Conservation (phyloP, 306 rosid species). For the Biancaea sappan region DNA sequence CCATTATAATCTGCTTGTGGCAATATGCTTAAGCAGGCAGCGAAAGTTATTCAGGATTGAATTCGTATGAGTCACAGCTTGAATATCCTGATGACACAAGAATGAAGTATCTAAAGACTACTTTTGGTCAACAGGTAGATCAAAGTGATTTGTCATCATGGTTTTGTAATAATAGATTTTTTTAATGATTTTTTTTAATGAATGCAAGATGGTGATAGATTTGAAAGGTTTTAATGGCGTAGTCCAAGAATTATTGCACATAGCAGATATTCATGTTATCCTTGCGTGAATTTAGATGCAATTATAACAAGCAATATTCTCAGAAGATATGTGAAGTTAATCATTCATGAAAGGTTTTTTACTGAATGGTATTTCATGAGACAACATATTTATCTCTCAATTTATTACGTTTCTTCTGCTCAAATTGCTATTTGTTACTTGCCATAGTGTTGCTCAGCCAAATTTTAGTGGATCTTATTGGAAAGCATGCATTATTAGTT, state of each 20-base stretch:
- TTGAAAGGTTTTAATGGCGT: slow-evolving; percentile 26
- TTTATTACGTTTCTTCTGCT: not conserved
- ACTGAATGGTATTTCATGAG: slow-evolving; percentile 24
- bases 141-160: slow-evolving; percentile 14
- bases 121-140: slow-evolving; percentile 56
- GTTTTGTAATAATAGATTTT: not conserved
- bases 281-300: not conserved
- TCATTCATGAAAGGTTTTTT: not conserved
- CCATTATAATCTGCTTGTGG: slow-evolving; percentile 33
- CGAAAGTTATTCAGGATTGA: slow-evolving; percentile 50
- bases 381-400: slow-evolving; percentile 6
- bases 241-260: slow-evolving; percentile 16
- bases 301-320: slow-evolving; percentile 2
- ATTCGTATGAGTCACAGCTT: slow-evolving; percentile 42
- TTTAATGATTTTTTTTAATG: too few species aligned
- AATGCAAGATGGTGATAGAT: slow-evolving; percentile 10
- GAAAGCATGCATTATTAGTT: not conserved
- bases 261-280: not conserved
- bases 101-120: slow-evolving; percentile 34
- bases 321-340: slow-evolving; percentile 4
- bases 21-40: slow-evolving; percentile 46
- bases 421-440: not conserved
- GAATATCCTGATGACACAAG: slow-evolving; percentile 44
- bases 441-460: not conserved
- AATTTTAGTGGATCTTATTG: not conserved